These are phyloP conservation scores for Pulicaria dysenterica DNA, from an alignment of 129 eudicot genomes.

Conservation along the genomic window DNA sequence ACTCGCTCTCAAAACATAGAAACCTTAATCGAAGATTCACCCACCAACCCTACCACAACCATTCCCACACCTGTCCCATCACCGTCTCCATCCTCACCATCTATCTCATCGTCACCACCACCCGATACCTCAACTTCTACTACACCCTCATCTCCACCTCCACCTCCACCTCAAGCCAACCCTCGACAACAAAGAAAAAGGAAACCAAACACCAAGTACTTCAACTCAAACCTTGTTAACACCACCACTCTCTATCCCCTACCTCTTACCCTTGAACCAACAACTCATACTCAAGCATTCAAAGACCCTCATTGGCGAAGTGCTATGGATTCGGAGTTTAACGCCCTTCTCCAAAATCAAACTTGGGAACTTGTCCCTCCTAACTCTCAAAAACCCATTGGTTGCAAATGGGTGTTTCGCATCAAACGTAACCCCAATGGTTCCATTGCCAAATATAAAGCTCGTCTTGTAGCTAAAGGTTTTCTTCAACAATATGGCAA, in stretches of 20 bases:
- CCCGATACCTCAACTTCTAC: too few relatives aligned
- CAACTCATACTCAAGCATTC: not conserved
- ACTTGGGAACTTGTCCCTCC: not conserved
- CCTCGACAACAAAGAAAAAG: not conserved
- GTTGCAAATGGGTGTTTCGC: slow-evolving; percentile 18
- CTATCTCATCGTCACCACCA: too few relatives aligned
- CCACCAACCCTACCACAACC: too few relatives aligned
- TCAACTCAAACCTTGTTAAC: not conserved
- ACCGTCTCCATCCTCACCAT: too few relatives aligned
- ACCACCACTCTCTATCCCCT: not conserved
- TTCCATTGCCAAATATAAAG: too few relatives aligned
- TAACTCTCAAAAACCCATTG: not conserved
- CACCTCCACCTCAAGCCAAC: not conserved
- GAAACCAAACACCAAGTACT: not conserved
- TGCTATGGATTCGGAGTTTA: not conserved
- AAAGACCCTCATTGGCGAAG: not conserved
- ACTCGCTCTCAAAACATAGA: too few relatives aligned
- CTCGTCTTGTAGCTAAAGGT: too few relatives aligned
- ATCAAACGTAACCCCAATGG: not conserved
- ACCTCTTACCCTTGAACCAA: too few relatives aligned
- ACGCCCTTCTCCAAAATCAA: not conserved
- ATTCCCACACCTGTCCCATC: too few relatives aligned
- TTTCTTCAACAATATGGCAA: too few relatives aligned
- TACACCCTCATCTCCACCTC: too few relatives aligned
- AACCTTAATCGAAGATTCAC: too few relatives aligned